Conservation (phyloP, 2,329 filamentous ascomycete genomes). For the Monosporascus ibericus region DNA sequence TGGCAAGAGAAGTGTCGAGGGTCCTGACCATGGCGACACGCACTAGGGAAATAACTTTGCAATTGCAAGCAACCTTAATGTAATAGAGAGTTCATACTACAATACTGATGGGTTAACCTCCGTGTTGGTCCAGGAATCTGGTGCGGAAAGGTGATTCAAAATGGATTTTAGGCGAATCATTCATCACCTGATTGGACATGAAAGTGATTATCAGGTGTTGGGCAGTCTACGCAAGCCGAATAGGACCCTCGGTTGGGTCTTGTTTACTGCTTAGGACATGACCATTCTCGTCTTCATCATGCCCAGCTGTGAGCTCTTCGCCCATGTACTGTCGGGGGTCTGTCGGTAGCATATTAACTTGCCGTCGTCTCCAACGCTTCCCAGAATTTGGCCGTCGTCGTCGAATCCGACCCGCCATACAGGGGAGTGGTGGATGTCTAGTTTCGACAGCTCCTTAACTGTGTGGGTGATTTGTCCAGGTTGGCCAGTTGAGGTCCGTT, state of each 20-base stretch:
- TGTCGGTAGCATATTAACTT: constrained; percentile 57
- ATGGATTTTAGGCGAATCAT: too few relatives aligned
- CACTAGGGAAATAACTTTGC: neutral
- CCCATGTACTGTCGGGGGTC: constrained; percentile 51
- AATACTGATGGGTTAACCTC: too few relatives aligned
- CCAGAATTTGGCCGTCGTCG: constrained; percentile 63
- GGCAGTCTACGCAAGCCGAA: too few relatives aligned
- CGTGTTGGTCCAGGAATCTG: too few relatives aligned
- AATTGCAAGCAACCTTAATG: too few relatives aligned
- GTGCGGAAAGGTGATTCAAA: too few relatives aligned
- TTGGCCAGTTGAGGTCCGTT: constrained; percentile 48
- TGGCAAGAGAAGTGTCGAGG: constrained; percentile 1
- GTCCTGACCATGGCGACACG: constrained; percentile 1
- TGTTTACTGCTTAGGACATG: constrained; percentile 25
- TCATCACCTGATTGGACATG: too few relatives aligned
- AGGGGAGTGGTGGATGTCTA: constrained; percentile 62
- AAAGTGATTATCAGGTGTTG: too few relatives aligned
- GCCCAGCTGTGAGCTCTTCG: constrained; percentile 53
- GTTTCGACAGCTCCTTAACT: constrained; percentile 56
- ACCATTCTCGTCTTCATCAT: constrained; percentile 52
- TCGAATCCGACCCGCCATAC: constrained; percentile 73
- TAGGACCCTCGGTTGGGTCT: neutral
- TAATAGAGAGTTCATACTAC: too few relatives aligned
- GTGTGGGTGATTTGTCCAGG: constrained; percentile 62
- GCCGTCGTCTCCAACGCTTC: constrained; percentile 72